A percentile compares a stretch with the other conserved stretches of the same genome.
Conservation (phyloP, 139 green algal species). For the Nannochloris sp. region DNA sequence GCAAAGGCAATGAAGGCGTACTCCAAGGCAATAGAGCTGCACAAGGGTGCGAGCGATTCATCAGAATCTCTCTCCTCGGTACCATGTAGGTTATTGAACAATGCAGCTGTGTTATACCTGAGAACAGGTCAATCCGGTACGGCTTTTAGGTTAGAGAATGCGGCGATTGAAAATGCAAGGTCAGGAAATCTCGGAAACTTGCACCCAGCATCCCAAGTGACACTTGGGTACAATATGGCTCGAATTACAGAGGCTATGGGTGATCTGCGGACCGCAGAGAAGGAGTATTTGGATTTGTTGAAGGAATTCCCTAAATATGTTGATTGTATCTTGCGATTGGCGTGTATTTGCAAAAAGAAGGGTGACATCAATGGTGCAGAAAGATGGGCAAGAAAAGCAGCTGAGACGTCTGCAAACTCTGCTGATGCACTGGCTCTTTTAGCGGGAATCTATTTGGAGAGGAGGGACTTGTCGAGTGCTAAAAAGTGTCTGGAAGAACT, state of each 20-base stretch:
- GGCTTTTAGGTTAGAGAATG: slow-evolving; percentile 35
- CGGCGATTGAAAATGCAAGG: slow-evolving; percentile 23
- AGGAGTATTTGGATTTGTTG: slow-evolving; percentile 52
- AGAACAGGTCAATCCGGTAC: slow-evolving; percentile 31
- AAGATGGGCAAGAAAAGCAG: slow-evolving; percentile 32
- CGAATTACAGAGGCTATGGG: slow-evolving; percentile 62
- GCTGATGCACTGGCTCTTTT: slow-evolving; percentile 57
- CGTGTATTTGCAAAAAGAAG: slow-evolving; percentile 41
- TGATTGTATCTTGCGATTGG: slow-evolving; percentile 78
- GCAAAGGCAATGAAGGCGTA: slow-evolving; percentile 46
- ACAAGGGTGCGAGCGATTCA: slow-evolving; percentile 16
- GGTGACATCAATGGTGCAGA: slow-evolving; percentile 36
- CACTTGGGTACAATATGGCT: slow-evolving; percentile 72
- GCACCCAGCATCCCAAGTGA: slow-evolving; percentile 30
- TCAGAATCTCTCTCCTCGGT: slow-evolving; percentile 12
- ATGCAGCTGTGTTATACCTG: slow-evolving; percentile 67
- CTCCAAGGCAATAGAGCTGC: slow-evolving; percentile 41
- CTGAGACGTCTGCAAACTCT: slow-evolving; percentile 17
- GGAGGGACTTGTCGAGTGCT: slow-evolving; percentile 34
- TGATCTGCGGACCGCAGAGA: slow-evolving; percentile 34
- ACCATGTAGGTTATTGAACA: slow-evolving; percentile 69
- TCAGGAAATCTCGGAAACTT: slow-evolving; percentile 9
- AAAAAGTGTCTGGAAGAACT: slow-evolving; percentile 38
- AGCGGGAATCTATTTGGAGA: slow-evolving; percentile 55
- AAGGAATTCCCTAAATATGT: slow-evolving; percentile 60